phyloP scores from a whole-genome alignment of 2,329 filamentous ascomycete species.

The Raffaelea ambrosiae region DNA sequence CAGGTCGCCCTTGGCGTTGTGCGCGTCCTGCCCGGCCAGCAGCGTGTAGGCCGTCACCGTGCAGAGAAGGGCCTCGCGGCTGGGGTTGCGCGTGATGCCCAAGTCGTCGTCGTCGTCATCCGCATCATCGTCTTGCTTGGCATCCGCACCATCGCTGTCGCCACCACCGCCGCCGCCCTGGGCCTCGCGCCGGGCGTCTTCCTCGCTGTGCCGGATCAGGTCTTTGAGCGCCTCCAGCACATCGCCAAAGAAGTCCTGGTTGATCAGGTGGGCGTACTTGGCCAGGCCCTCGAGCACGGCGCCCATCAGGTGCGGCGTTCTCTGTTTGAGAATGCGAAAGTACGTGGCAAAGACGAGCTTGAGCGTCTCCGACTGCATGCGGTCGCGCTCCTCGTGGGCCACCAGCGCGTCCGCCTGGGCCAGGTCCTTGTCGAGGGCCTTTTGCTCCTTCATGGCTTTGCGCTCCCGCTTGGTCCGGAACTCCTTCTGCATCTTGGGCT shows the following conservation, averaged over 20 bases:
- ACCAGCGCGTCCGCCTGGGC: conserved; percentile 84
- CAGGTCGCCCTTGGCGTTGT: conserved; percentile 71
- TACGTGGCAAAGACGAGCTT: conserved; percentile 95
- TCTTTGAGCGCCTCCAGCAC: conserved; percentile 91
- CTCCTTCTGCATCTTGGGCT: conserved; percentile 65
- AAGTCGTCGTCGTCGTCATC: conserved; percentile 40
- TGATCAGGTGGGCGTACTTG: conserved; percentile 92
- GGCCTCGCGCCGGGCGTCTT: conserved; percentile 42
- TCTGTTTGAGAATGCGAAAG: conserved; percentile 84
- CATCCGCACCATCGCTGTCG: conserved; percentile 32
- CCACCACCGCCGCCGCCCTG: conserved; percentile 33
- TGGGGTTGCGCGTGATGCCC: conserved; percentile 56
- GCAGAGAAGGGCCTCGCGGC: conserved; percentile 83
- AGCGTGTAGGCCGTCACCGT: conserved; percentile 96
- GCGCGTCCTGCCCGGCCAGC: conserved; percentile 84
- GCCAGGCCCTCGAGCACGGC: conserved; percentile 90
- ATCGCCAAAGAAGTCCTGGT: conserved; percentile 98
- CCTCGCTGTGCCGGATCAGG: conserved; percentile 68
- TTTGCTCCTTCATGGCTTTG: conserved; percentile 78
- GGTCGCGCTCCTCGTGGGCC: conserved; percentile 83
- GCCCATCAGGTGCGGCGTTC: conserved; percentile 82
- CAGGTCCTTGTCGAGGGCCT: conserved; percentile 87
- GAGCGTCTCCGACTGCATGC: conserved; percentile 89
- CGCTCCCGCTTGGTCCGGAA: conserved; percentile 84
- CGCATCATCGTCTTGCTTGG: conserved; percentile 35